Conservation (phyloP, 345 rosid genomes). For the Garcia nutans region DNA sequence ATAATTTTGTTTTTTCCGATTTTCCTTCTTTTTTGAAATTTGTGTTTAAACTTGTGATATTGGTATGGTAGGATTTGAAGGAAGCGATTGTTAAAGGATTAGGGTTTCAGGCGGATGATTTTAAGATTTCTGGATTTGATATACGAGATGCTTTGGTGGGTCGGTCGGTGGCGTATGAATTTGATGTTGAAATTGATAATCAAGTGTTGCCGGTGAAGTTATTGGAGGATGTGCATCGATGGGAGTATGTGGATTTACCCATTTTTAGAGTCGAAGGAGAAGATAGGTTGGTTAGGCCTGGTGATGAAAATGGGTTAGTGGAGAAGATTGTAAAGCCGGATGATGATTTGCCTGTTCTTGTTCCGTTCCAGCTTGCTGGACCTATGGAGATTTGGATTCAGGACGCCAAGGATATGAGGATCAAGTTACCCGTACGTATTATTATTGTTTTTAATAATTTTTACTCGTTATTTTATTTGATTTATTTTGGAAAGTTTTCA, state of each 20-base stretch:
- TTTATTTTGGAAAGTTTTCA: background rate
- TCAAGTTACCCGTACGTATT: slow-evolving; percentile 62
- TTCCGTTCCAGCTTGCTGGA: slow-evolving; percentile 93
- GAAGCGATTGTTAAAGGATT: slow-evolving; percentile 79
- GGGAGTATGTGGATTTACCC: slow-evolving; percentile 91
- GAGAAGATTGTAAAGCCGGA: slow-evolving; percentile 33
- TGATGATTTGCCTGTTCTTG: slow-evolving; percentile 58
- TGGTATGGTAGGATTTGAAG: slow-evolving; percentile 68
- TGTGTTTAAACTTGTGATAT: background rate
- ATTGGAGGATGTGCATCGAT: slow-evolving; percentile 80
- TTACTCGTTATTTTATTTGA: background rate
- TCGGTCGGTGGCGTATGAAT: slow-evolving; percentile 78
- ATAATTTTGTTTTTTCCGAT: too few relatives aligned
- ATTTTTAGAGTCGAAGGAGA: slow-evolving; percentile 56
- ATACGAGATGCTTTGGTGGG: slow-evolving; percentile 78
- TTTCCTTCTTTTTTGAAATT: background rate
- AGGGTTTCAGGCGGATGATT: slow-evolving; percentile 73
- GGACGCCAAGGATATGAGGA: slow-evolving; percentile 82
- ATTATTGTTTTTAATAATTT: background rate
- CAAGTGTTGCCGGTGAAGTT: slow-evolving; percentile 76
- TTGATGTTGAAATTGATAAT: slow-evolving; percentile 66
- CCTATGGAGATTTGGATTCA: slow-evolving; percentile 98
- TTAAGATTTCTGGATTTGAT: slow-evolving; percentile 79
- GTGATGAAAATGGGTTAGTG: slow-evolving; percentile 43
- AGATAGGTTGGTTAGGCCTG: background rate